Percentiles rank a stretch among this genome's conserved stretches.
These are phyloP conservation scores for Termitomyces bulborhizus DNA, from an alignment of 768 basidiomycete genomes.

Conservation along the genomic window DNA sequence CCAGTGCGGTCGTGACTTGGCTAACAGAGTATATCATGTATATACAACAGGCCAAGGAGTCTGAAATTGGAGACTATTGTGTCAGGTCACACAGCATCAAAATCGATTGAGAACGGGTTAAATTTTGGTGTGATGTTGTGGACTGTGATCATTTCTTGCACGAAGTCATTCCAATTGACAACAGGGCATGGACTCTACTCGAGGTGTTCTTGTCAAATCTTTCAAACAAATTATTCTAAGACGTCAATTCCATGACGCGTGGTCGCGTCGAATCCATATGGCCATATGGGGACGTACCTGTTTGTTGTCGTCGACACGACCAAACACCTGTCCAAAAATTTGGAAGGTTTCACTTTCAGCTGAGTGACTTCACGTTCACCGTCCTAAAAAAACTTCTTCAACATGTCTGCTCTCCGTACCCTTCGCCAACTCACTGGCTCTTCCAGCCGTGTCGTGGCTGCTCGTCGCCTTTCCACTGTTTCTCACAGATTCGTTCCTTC, in stretches of 20 bases:
- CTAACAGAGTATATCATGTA: background rate
- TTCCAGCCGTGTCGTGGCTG: constrained; percentile 31
- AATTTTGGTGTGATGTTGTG: too few species aligned
- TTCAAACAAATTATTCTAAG: background rate
- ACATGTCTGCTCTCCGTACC: constrained; percentile 59
- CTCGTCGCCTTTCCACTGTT: constrained; percentile 23
- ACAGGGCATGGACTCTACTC: background rate
- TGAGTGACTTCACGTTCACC: background rate
- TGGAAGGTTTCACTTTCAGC: constrained; percentile 2
- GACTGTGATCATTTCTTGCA: too few species aligned
- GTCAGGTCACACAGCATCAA: background rate
- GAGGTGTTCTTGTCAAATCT: background rate
- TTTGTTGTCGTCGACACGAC: constrained; percentile 3
- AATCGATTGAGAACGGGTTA: too few species aligned
- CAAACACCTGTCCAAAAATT: constrained; percentile 12
- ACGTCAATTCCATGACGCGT: too few species aligned
- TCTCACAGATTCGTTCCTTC: constrained; percentile 24
- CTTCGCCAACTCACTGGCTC: constrained; percentile 49
- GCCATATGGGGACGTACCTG: background rate
- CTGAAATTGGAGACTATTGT: background rate
- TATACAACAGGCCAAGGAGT: background rate
- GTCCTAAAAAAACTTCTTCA: background rate
- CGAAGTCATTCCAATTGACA: background rate
- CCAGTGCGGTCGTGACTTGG: background rate
- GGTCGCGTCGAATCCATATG: background rate